These are phyloP conservation scores for Xylaria sp. DNA, from an alignment of 495 filamentous ascomycete genomes.

Conservation along the genomic window DNA sequence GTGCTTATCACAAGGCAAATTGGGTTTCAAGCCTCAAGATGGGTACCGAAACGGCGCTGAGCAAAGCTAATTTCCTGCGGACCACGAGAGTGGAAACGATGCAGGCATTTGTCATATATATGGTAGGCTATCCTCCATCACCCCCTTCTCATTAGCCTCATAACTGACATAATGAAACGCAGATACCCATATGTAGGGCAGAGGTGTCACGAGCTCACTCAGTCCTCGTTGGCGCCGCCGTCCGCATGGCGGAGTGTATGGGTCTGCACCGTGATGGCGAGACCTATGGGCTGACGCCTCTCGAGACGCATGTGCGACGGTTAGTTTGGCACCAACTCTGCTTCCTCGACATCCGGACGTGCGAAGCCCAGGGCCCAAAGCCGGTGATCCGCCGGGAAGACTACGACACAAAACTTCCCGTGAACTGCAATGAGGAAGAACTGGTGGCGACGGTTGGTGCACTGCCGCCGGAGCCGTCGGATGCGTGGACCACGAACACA, in stretches of 20 bases:
- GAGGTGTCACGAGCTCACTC: constrained; percentile 76
- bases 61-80: constrained; percentile 70
- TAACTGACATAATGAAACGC: constrained; percentile 27
- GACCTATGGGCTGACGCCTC: constrained; percentile 65
- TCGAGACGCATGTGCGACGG: constrained; percentile 77
- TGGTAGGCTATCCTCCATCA: constrained; percentile 52
- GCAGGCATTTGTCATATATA: constrained; percentile 76
- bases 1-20: constrained; percentile 56
- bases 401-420: constrained; percentile 70
- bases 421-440: constrained; percentile 70
- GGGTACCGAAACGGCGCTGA: constrained; percentile 68
- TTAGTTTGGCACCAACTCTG: constrained; percentile 78
- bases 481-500: constrained; percentile 72
- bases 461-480: constrained; percentile 48
- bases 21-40: constrained; percentile 66
- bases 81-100: constrained; percentile 74
- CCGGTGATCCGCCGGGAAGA: constrained; percentile 72
- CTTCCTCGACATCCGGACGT: constrained; percentile 77
- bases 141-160: not conserved
- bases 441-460: constrained; percentile 49
- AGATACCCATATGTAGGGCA: constrained; percentile 73
- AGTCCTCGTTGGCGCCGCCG: constrained; percentile 71
- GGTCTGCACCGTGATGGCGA: constrained; percentile 76
- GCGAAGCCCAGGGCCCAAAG: constrained; percentile 76
- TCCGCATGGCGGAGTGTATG: constrained; percentile 78